Evolutionary conservation across 495 filamentous ascomycete species (phyloP).

Genomic region (Lichina pygmaea): DNA sequence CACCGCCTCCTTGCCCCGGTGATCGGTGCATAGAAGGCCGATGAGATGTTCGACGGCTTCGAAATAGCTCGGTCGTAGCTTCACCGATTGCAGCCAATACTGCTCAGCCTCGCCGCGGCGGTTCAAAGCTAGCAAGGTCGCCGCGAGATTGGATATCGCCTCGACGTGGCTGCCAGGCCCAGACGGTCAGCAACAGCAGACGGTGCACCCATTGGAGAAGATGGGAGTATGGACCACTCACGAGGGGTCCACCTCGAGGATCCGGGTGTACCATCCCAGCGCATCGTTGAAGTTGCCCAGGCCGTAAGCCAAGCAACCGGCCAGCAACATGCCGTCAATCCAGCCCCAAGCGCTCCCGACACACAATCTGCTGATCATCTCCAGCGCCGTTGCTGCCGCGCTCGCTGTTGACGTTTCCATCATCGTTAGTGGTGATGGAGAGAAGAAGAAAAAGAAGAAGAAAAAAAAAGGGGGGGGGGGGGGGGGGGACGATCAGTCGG

Average conservation of each 20-base stretch:
- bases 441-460: background rate
- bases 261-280: constrained; percentile 66
- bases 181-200: constrained; percentile 8
- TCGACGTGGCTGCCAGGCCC: constrained; percentile 48
- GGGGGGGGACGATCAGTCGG: background rate
- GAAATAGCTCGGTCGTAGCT: constrained; percentile 65
- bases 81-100: constrained; percentile 66
- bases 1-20: constrained; percentile 65
- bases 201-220: background rate
- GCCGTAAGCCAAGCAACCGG: constrained; percentile 81
- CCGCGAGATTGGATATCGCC: constrained; percentile 80
- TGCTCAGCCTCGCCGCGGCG: constrained; percentile 62
- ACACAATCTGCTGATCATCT: constrained; percentile 58
- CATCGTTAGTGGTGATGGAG: background rate
- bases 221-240: constrained; percentile 15
- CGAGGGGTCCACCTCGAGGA: constrained; percentile 56
- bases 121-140: constrained; percentile 61
- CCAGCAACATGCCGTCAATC: constrained; percentile 86
- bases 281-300: constrained; percentile 69
- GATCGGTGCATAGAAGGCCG: constrained; percentile 56
- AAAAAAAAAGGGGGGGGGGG: background rate
- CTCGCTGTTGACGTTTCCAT: background rate
- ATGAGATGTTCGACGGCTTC: constrained; percentile 94
- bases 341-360: constrained; percentile 75
- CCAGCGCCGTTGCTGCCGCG: constrained; percentile 27